phyloP scores from a whole-genome alignment of 2,329 filamentous ascomycete genomes.

The Zopfia rhizophila region DNA sequence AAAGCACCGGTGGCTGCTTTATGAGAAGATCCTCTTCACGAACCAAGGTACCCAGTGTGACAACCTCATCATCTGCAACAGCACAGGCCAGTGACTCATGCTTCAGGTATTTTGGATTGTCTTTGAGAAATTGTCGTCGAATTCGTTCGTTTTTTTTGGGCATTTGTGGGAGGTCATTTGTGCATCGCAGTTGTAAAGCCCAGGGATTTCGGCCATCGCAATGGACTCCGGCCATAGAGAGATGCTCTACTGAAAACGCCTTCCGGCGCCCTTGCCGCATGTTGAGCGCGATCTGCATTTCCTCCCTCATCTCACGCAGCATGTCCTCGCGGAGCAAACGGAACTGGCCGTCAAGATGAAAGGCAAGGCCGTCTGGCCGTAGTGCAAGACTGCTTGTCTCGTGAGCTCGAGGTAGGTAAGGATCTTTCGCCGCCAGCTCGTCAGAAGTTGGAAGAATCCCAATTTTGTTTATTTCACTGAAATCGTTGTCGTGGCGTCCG shows the following conservation, averaged over 20 bases:
- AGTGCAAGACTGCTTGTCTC: conserved; percentile 57
- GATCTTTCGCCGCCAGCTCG: conserved; percentile 66
- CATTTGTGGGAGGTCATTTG: conserved; percentile 59
- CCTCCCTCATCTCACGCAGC: conserved; percentile 71
- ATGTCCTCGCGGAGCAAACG: conserved; percentile 77
- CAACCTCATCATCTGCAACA: conserved; percentile 60
- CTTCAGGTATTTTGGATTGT: conserved; percentile 64
- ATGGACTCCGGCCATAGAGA: conserved; percentile 55
- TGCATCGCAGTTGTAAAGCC: conserved; percentile 55
- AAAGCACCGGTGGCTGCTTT: conserved; percentile 58
- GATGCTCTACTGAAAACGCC: conserved; percentile 52
- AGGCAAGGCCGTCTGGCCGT: conserved; percentile 52
- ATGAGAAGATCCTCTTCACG: conserved; percentile 61
- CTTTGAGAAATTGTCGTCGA: conserved; percentile 59
- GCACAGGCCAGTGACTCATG: conserved; percentile 72
- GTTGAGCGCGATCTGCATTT: conserved; percentile 63
- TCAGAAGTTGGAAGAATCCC: conserved; percentile 73
- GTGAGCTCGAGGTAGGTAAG: conserved; percentile 65
- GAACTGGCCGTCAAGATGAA: conserved; percentile 78
- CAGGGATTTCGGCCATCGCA: conserved; percentile 41
- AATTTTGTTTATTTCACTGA: conserved; percentile 68
- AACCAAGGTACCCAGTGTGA: conserved; percentile 70
- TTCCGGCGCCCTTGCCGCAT: conserved; percentile 59
- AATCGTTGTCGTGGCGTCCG: conserved; percentile 79
- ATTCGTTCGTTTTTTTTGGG: conserved; percentile 26